A percentile compares a stretch with the other conserved stretches of the same genome.
Conservation (phyloP, 129 eudicot species). For the Rutidosis leptorrhynchoides region DNA sequence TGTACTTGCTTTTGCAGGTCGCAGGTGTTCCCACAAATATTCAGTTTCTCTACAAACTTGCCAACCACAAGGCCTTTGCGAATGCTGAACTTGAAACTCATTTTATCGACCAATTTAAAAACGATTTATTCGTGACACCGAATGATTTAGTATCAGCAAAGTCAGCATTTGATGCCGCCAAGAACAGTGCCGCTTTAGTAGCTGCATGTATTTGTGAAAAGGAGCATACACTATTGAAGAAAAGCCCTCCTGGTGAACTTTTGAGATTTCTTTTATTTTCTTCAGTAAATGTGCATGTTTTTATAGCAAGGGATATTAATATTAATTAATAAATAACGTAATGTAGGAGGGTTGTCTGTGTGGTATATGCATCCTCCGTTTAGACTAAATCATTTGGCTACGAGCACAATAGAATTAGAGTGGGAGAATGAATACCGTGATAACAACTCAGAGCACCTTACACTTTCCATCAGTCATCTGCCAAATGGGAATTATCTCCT, state of each 20-base stretch:
- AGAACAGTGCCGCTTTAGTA: constrained; percentile 63
- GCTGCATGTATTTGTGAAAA: constrained; percentile 87
- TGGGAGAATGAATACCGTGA: constrained; percentile 68
- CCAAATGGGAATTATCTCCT: constrained; percentile 72
- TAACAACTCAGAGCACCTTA: constrained; percentile 42
- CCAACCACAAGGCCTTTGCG: constrained; percentile 75
- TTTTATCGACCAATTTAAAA: constrained; percentile 75
- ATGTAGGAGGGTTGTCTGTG: constrained; percentile 55
- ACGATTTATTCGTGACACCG: constrained; percentile 66
- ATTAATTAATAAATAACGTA: constrained; percentile 18
- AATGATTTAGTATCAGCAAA: constrained; percentile 43
- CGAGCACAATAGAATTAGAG: constrained; percentile 55
- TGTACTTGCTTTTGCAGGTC: constrained; percentile 49
- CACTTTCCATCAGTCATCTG: constrained; percentile 48
- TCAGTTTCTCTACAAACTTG: constrained; percentile 72
- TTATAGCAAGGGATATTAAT: constrained; percentile 17
- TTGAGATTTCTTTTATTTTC: neutral
- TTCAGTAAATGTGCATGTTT: constrained; percentile 3
- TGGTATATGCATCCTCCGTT: constrained; percentile 86
- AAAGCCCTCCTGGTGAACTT: constrained; percentile 57
- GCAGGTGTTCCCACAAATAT: constrained; percentile 98
- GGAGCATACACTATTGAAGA: constrained; percentile 44
- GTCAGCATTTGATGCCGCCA: constrained; percentile 44
- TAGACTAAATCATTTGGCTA: constrained; percentile 70
- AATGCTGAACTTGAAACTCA: constrained; percentile 89